A percentile compares a stretch with the other conserved stretches of the same genome.
Conservation (phyloP, 352 stramenopile genomes). For the Pythium apleroticum region DNA sequence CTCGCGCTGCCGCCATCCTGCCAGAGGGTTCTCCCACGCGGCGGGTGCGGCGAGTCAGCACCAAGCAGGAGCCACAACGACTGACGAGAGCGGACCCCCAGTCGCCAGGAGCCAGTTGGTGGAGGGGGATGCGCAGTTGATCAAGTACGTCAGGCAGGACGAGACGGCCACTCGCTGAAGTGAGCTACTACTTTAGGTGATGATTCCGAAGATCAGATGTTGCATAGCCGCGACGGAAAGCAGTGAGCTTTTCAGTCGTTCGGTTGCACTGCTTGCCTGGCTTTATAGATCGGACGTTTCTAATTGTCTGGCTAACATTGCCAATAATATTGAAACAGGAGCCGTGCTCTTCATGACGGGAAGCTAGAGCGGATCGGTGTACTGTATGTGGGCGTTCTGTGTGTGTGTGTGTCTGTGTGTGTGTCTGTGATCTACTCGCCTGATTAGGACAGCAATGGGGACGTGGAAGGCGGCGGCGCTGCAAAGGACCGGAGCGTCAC, state of each 20-base stretch:
- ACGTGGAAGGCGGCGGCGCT: constrained; percentile 7
- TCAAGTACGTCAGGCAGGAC: not conserved
- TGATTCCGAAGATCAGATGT: not conserved
- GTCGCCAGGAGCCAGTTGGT: not conserved
- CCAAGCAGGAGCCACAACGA: not conserved
- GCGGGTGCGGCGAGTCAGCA: not conserved
- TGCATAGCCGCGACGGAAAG: not conserved
- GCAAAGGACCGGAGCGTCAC: constrained; percentile 18
- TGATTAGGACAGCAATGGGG: not conserved
- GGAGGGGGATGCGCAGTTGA: not conserved
- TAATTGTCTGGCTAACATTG: too few species aligned
- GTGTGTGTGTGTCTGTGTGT: not conserved
- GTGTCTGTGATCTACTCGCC: constrained; percentile 1
- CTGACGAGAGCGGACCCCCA: too few species aligned
- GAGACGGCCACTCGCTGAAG: not conserved
- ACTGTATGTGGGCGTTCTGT: not conserved
- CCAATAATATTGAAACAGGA: constrained; percentile 2
- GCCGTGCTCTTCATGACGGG: too few species aligned
- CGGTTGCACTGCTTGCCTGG: not conserved
- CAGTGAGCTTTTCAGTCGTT: not conserved
- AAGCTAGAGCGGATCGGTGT: not conserved
- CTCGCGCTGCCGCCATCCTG: not conserved
- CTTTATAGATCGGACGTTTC: not conserved
- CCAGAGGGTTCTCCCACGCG: constrained; percentile 5
- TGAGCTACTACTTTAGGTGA: not conserved